A percentile compares a stretch with the other conserved stretches of the same genome.
Evolutionary conservation across 2,329 filamentous ascomycete genomes (phyloP).

Genomic region (Neodidymelliopsis sp.): DNA sequence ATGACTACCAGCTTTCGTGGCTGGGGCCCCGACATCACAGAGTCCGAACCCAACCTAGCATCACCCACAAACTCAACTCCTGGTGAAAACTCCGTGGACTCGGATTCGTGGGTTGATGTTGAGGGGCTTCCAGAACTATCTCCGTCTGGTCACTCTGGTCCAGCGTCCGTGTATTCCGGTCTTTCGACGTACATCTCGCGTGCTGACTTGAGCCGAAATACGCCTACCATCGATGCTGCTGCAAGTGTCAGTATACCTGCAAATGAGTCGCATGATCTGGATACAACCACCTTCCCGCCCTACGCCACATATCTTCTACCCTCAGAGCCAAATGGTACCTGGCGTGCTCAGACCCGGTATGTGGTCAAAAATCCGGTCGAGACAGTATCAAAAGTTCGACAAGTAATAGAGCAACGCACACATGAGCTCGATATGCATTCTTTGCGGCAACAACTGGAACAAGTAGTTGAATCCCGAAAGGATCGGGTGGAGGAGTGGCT

Average conservation of each 20-base stretch:
- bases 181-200: too few relatives aligned
- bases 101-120: background rate
- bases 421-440: background rate
- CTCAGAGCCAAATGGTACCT: conserved; percentile 20
- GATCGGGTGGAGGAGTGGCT: background rate
- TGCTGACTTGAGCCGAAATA: background rate
- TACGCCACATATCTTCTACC: conserved; percentile 15
- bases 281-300: conserved; percentile 18
- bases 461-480: background rate
- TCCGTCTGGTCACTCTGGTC: background rate
- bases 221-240: background rate
- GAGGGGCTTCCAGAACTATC: background rate
- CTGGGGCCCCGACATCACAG: background rate
- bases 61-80: background rate
- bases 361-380: conserved; percentile 1
- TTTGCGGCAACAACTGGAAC: background rate
- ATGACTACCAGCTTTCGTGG: background rate
- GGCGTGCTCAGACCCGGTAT: background rate
- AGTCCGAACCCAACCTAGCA: background rate
- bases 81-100: background rate
- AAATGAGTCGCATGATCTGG: background rate
- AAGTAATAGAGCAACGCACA: background rate
- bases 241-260: background rate
- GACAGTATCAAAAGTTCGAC: background rate
- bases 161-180: background rate